Conservation (phyloP, 164 flowering plant genomes). For the Berberis vulgaris region DNA sequence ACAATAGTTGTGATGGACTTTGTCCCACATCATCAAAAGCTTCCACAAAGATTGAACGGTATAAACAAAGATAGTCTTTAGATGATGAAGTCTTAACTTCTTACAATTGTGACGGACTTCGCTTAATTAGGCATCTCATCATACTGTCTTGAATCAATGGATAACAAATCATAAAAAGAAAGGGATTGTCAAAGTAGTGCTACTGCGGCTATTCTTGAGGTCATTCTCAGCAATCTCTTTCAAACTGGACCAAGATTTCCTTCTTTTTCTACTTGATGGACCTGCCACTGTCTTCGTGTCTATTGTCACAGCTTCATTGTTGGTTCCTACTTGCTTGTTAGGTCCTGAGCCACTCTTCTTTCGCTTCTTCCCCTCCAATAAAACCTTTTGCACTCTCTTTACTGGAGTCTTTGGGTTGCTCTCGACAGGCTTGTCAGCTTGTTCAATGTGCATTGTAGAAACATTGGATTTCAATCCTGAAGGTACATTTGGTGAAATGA, state of each 20-base stretch:
- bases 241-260: conserved; percentile 52
- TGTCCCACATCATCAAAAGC: no score
- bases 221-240: conserved; percentile 47
- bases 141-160: no score
- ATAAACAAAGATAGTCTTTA: no score
- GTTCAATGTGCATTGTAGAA: conserved; percentile 1
- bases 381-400: conserved; percentile 8
- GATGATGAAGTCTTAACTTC: no score
- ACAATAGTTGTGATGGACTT: no score
- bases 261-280: conserved; percentile 31
- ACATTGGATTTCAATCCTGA: background rate
- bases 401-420: conserved; percentile 32
- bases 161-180: conserved; percentile 22
- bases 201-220: conserved; percentile 14
- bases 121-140: no score
- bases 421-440: conserved; percentile 4
- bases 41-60: no score
- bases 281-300: conserved; percentile 16
- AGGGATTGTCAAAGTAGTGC: conserved; percentile 34
- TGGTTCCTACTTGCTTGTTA: conserved; percentile 26
- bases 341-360: conserved; percentile 33
- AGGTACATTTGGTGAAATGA: background rate
- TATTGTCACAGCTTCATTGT: conserved; percentile 10
- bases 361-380: conserved; percentile 37
- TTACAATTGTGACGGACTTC: no score